These are phyloP conservation scores for Abrus pulchellus DNA, from an alignment of 306 rosid species.

Conservation along the genomic window DNA sequence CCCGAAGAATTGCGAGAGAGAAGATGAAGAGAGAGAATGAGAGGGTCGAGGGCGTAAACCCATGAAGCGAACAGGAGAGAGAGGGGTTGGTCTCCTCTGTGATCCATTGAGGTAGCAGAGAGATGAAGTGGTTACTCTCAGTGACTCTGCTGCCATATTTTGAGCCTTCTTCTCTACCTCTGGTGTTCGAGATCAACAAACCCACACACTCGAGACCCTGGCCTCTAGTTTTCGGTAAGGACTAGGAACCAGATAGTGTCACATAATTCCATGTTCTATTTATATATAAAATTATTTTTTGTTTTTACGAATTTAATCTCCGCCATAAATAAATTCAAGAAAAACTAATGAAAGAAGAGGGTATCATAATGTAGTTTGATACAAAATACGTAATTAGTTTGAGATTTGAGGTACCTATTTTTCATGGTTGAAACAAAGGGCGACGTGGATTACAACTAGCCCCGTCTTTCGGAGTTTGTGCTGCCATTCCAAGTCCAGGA, in stretches of 20 bases:
- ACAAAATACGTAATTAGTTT: slow-evolving; percentile 19
- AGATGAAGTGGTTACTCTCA: slow-evolving; percentile 60
- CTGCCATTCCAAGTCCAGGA: neutral
- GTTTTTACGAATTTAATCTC: neutral
- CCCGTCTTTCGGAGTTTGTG: neutral
- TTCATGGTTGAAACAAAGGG: slow-evolving; percentile 42
- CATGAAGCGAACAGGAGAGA: slow-evolving; percentile 61
- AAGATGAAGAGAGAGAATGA: slow-evolving; percentile 59
- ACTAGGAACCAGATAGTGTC: slow-evolving; percentile 41
- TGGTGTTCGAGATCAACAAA: slow-evolving; percentile 55
- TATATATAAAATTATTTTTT: neutral
- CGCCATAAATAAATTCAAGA: neutral
- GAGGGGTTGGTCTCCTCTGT: slow-evolving; percentile 65
- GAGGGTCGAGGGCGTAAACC: slow-evolving; percentile 59
- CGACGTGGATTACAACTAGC: slow-evolving; percentile 43
- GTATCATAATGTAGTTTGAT: neutral
- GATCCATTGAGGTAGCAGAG: slow-evolving; percentile 67
- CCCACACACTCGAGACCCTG: slow-evolving; percentile 36
- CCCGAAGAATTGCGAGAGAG: slow-evolving; percentile 68
- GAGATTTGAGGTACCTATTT: slow-evolving; percentile 28
- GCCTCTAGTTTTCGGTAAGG: slow-evolving; percentile 54
- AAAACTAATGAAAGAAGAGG: neutral
- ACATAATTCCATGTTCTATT: neutral
- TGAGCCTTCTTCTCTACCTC: slow-evolving; percentile 17
- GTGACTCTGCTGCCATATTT: slow-evolving; percentile 74